Percentiles rank a stretch among this genome's conserved stretches.
Evolutionary conservation across 371 early-diverging fungal species (phyloP).

Genomic region (Mortierella sp.): DNA sequence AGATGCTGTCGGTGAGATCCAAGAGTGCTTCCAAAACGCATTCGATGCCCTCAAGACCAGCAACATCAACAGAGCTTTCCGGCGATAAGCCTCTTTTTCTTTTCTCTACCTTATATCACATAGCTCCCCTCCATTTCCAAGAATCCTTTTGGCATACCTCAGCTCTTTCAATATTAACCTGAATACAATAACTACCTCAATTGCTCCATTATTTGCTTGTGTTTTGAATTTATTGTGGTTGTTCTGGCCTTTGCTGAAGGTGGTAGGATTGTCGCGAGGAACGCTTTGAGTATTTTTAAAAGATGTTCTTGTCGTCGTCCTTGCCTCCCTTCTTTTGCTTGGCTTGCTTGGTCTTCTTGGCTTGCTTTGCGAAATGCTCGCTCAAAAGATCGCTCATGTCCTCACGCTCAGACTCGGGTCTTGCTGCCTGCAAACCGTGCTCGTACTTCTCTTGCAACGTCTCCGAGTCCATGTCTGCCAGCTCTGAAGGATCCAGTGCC

Average conservation of each 20-base stretch:
- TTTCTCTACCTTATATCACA: not conserved
- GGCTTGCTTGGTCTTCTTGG: constrained; percentile 77
- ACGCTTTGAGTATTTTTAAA: constrained; percentile 62
- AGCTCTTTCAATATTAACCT: too few species aligned
- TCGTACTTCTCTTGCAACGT: constrained; percentile 81
- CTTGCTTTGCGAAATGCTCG: constrained; percentile 81
- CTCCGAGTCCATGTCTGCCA: constrained; percentile 82
- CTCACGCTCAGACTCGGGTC: constrained; percentile 67
- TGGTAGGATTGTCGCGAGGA: not conserved
- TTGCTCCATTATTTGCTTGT: not conserved
- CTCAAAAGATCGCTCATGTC: constrained; percentile 90
- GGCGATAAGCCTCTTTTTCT: not conserved
- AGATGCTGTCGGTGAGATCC: not conserved
- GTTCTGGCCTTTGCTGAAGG: not conserved
- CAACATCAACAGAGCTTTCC: constrained; percentile 5
- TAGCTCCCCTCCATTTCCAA: not conserved
- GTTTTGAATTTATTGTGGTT: not conserved
- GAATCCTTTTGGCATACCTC: not conserved
- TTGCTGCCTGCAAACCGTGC: constrained; percentile 68
- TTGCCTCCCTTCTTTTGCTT: constrained; percentile 65
- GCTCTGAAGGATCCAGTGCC: constrained; percentile 81
- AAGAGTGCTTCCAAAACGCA: constrained; percentile 4
- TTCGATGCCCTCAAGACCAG: not conserved
- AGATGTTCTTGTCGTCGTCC: constrained; percentile 72
- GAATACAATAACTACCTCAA: too few species aligned